Evolutionary conservation across 2,329 filamentous ascomycete species (phyloP).

Genomic region (Didymosphaeria variabile): DNA sequence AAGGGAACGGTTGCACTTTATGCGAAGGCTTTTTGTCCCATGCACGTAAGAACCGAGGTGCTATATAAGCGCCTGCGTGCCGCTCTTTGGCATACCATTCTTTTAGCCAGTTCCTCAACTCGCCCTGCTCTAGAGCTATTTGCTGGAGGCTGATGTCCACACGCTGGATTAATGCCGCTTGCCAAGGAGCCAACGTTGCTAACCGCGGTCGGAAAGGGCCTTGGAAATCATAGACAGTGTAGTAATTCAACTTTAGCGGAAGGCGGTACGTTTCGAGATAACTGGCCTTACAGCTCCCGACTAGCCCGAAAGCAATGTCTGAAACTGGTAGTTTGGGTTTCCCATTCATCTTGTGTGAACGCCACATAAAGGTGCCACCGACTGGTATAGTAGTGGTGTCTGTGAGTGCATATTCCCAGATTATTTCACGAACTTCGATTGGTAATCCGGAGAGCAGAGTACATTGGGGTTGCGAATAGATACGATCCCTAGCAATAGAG

Average conservation of each 20-base stretch:
- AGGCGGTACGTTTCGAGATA: conserved; percentile 27
- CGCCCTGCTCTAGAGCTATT: conserved; percentile 15
- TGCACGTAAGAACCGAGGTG: conserved; percentile 13
- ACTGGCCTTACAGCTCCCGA: conserved; percentile 21
- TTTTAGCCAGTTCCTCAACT: conserved; percentile 12
- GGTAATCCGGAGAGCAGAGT: conserved; percentile 16
- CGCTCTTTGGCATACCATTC: conserved; percentile 14
- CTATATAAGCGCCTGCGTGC: conserved; percentile 19
- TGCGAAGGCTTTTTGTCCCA: background rate
- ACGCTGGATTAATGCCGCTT: conserved; percentile 25
- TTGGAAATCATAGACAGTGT: conserved; percentile 20
- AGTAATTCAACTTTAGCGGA: conserved; percentile 24
- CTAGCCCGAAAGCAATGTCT: conserved; percentile 21
- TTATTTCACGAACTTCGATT: conserved; percentile 21
- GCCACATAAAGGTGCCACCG: conserved; percentile 15
- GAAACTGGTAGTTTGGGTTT: conserved; percentile 1
- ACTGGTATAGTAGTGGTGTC: conserved; percentile 18
- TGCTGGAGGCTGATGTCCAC: conserved; percentile 25
- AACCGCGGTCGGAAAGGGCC: conserved; percentile 13
- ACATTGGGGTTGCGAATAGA: conserved; percentile 12
- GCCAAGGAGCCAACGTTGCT: conserved; percentile 20
- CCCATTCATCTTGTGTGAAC: background rate
- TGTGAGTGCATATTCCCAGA: conserved; percentile 24
- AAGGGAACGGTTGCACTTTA: conserved; percentile 16
- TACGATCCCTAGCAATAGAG: background rate